Conservation (phyloP, 1,284 basidiomycete genomes). For the Cryptococcus amylolentus region DNA sequence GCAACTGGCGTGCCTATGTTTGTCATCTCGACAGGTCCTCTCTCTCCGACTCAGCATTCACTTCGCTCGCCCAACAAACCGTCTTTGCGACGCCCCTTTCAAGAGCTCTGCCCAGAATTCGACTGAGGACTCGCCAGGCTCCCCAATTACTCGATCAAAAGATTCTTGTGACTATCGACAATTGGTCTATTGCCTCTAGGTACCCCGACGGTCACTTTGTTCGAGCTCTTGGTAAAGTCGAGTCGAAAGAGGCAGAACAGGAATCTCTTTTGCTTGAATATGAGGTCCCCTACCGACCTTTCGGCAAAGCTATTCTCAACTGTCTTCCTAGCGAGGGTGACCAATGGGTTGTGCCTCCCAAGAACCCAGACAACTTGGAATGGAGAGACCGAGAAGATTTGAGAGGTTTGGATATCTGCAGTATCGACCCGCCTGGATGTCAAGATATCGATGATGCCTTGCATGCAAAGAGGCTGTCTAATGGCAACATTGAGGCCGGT, state of each 20-base stretch:
- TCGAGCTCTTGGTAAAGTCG: conserved; percentile 82
- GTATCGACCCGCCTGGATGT: conserved; percentile 94
- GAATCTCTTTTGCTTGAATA: conserved; percentile 92
- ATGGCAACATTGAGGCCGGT: conserved; percentile 95
- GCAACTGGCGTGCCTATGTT: conserved; percentile 96
- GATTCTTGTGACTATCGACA: conserved; percentile 91
- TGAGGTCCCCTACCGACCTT: conserved; percentile 94
- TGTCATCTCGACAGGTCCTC: conserved; percentile 92
- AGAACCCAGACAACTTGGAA: conserved; percentile 55
- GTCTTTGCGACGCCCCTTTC: conserved; percentile 95
- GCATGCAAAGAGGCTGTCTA: conserved; percentile 83
- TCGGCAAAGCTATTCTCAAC: conserved; percentile 87
- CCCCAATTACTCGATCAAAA: conserved; percentile 85
- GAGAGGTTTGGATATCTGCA: conserved; percentile 82
- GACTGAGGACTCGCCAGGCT: conserved; percentile 90
- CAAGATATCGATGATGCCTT: conserved; percentile 99
- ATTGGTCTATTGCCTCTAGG: conserved; percentile 79
- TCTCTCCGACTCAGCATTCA: conserved; percentile 70
- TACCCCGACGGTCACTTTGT: conserved; percentile 99
- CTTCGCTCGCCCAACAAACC: conserved; percentile 81
- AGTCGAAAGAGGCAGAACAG: conserved; percentile 94
- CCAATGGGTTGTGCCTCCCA: conserved; percentile 85
- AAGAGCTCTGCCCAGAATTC: conserved; percentile 85
- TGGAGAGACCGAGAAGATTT: conserved; percentile 91
- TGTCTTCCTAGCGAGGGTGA: conserved; percentile 91